These are phyloP conservation scores for Buddleja alternifolia DNA, from an alignment of 257 asterid genomes.

Conservation along the genomic window DNA sequence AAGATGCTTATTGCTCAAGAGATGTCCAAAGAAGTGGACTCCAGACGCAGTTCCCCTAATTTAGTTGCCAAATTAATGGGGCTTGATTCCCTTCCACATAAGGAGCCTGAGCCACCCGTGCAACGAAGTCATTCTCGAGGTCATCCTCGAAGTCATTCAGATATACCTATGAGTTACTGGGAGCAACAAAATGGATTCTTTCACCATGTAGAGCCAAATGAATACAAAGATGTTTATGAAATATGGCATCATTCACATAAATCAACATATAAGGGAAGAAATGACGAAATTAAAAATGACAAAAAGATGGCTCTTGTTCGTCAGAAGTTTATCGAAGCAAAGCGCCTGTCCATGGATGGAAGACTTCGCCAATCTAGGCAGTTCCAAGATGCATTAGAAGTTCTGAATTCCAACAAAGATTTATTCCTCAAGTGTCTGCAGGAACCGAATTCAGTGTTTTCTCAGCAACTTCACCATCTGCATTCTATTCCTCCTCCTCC, in stretches of 20 bases:
- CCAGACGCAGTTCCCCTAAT: slow-evolving; percentile 66
- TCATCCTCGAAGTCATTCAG: slow-evolving; percentile 66
- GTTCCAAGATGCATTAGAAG: slow-evolving; percentile 89
- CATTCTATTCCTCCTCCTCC: slow-evolving; percentile 68
- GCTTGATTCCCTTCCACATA: slow-evolving; percentile 85
- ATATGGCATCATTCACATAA: slow-evolving; percentile 61
- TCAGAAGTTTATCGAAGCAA: slow-evolving; percentile 89
- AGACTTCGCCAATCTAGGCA: slow-evolving; percentile 81
- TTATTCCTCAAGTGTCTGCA: slow-evolving; percentile 85
- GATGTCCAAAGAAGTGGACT: slow-evolving; percentile 80
- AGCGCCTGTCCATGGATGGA: slow-evolving; percentile 78
- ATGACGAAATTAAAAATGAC: slow-evolving; percentile 45
- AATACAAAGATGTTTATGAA: slow-evolving; percentile 69
- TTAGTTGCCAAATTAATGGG: slow-evolving; percentile 98
- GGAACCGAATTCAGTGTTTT: slow-evolving; percentile 77
- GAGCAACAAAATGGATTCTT: slow-evolving; percentile 64
- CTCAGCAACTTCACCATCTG: slow-evolving; percentile 58
- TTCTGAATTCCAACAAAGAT: slow-evolving; percentile 83
- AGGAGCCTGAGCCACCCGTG: slow-evolving; percentile 53
- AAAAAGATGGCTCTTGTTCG: slow-evolving; percentile 83
- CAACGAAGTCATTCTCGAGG: slow-evolving; percentile 51
- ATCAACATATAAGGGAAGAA: slow-evolving; percentile 57
- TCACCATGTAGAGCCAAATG: slow-evolving; percentile 52
- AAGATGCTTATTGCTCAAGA: slow-evolving; percentile 94
- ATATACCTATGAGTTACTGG: slow-evolving; percentile 66